Evolutionary conservation across 805 yeast genomes (phyloP).

Genomic region (Ogataea parapolymorpha): DNA sequence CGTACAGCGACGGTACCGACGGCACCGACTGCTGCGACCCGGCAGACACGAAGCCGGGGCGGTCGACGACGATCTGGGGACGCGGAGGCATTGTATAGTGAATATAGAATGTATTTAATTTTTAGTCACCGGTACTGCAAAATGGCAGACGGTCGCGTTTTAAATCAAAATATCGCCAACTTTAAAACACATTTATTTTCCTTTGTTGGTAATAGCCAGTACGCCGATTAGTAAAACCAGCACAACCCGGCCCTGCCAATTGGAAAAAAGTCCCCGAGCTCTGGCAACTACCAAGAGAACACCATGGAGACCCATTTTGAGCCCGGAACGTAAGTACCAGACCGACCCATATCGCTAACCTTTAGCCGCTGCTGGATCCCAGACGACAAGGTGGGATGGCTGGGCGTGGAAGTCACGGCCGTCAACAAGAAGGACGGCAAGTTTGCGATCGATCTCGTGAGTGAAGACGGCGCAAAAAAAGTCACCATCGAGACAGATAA

Average conservation of each 20-base stretch:
- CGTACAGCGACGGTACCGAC: conserved; percentile 13
- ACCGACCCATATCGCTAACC: not conserved
- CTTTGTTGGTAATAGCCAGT: conserved; percentile 6
- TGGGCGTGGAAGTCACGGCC: conserved; percentile 59
- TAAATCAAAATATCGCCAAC: conserved; percentile 11
- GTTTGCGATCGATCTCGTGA: conserved; percentile 47
- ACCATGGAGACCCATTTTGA: conserved; percentile 34
- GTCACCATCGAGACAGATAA: conserved; percentile 46
- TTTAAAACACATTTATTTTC: conserved; percentile 3
- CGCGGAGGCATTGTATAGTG: not conserved
- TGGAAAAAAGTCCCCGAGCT: not conserved
- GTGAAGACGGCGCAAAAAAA: conserved; percentile 48
- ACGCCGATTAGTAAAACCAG: conserved; percentile 1
- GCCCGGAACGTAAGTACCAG: conserved; percentile 49
- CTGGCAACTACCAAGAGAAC: not conserved
- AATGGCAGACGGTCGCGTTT: conserved; percentile 12
- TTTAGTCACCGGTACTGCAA: not conserved
- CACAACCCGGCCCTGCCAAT: not conserved
- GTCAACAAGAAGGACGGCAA: conserved; percentile 41
- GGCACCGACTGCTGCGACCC: conserved; percentile 12
- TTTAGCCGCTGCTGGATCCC: conserved; percentile 77
- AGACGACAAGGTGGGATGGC: conserved; percentile 70
- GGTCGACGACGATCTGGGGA: conserved; percentile 7
- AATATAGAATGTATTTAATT: not conserved
- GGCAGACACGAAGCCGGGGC: conserved; percentile 7